A percentile compares a stretch with the other conserved stretches of the same genome.
phyloP scores from a whole-genome alignment of 345 rosid genomes.

The Bruguiera parviflora region DNA sequence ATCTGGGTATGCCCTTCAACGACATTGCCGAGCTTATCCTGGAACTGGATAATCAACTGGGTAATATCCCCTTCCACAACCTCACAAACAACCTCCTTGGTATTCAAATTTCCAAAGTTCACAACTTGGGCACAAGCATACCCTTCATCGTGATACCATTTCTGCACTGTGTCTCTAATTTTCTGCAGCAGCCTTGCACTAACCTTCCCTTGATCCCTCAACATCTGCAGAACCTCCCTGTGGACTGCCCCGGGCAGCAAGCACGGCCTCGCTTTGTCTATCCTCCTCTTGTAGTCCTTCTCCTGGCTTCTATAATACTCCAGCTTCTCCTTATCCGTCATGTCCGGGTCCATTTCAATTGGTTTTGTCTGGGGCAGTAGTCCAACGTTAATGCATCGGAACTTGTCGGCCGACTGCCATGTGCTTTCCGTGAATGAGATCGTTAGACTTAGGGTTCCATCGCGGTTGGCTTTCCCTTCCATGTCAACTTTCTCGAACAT shows the following conservation, averaged over 20 bases:
- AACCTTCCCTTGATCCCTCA: slow-evolving; percentile 75
- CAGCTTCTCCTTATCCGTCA: slow-evolving; percentile 94
- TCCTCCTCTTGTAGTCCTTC: slow-evolving; percentile 86
- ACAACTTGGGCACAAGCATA: slow-evolving; percentile 97
- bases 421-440: slow-evolving; percentile 84
- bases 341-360: slow-evolving; percentile 80
- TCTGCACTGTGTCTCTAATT: slow-evolving; percentile 90
- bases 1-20: slow-evolving; percentile 80
- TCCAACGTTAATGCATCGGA: slow-evolving; percentile 89
- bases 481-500: slow-evolving; percentile 96
- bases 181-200: slow-evolving; percentile 89
- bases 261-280: slow-evolving; percentile 77
- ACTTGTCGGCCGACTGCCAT: slow-evolving; percentile 86
- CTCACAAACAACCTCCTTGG: slow-evolving; percentile 94
- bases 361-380: slow-evolving; percentile 80
- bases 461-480: slow-evolving; percentile 78
- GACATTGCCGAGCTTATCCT: slow-evolving; percentile 88
- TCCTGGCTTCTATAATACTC: slow-evolving; percentile 80
- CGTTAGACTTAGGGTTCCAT: slow-evolving; percentile 63
- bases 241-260: slow-evolving; percentile 56
- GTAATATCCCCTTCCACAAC: slow-evolving; percentile 92
- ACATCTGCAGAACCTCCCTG: slow-evolving; percentile 66
- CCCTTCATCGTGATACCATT: slow-evolving; percentile 96
- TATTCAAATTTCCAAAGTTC: slow-evolving; percentile 91
- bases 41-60: slow-evolving; percentile 69